Percentiles rank a stretch among this genome's conserved stretches.
Evolutionary conservation across 805 yeast genomes (phyloP).

Genomic region (Pichia thaimueangensis): DNA sequence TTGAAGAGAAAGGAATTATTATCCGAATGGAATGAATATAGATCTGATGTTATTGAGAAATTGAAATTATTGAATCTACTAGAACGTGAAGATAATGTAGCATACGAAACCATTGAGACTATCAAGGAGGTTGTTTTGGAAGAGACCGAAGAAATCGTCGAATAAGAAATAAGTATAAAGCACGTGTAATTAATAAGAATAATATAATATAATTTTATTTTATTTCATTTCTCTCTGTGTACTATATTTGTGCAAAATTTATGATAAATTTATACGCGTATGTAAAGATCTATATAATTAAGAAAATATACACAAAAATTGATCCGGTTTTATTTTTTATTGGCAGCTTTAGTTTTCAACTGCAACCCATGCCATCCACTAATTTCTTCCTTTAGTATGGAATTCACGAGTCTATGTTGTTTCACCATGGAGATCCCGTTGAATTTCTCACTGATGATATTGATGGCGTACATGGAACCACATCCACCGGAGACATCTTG

Average conservation of each 20-base stretch:
- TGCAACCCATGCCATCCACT: constrained; percentile 93
- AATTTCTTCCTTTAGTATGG: constrained; percentile 75
- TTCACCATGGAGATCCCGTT: constrained; percentile 79
- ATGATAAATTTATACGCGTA: no score
- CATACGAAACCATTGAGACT: constrained; percentile 61
- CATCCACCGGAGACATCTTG: constrained; percentile 91
- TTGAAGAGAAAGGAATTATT: constrained; percentile 73
- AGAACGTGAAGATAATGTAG: constrained; percentile 41
- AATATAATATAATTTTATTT: no score
- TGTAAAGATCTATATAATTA: no score
- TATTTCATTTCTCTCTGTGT: not conserved
- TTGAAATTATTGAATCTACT: constrained; percentile 36
- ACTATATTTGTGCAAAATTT: no score
- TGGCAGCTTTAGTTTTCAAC: constrained; percentile 60
- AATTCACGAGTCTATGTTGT: constrained; percentile 88
- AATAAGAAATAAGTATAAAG: constrained; percentile 15
- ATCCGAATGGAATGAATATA: constrained; percentile 81
- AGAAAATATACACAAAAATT: no score
- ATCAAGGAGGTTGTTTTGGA: constrained; percentile 68
- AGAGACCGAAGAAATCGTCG: constrained; percentile 66
- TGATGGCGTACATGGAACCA: constrained; percentile 95
- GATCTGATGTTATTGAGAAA: constrained; percentile 45
- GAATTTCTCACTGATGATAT: constrained; percentile 64
- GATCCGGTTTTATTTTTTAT: constrained; percentile 6
- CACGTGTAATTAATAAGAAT: not conserved